These are phyloP conservation scores for Mucor indicus DNA, from an alignment of 371 early-diverging fungal species.

Conservation along the genomic window DNA sequence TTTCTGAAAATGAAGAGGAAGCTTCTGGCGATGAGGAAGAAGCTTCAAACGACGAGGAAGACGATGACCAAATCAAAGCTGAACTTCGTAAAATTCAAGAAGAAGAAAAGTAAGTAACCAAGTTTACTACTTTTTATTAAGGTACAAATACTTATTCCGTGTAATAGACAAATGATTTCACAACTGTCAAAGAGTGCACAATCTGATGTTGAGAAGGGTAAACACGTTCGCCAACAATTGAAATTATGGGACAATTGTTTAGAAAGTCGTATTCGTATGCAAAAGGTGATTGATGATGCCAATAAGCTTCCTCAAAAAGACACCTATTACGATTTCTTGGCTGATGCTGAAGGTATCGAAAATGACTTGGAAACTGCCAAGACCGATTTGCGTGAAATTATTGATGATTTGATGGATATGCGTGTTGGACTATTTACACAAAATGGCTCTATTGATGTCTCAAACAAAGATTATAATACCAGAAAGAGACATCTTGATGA, in stretches of 20 bases:
- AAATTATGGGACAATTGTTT: slow-evolving; percentile 83
- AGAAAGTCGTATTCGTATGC: slow-evolving; percentile 88
- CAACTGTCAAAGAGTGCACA: slow-evolving; percentile 69
- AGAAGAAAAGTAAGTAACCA: slow-evolving; percentile 68
- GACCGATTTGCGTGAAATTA: slow-evolving; percentile 34
- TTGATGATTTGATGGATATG: slow-evolving; percentile 47
- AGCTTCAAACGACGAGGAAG: slow-evolving; percentile 5
- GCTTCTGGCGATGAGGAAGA: slow-evolving; percentile 32
- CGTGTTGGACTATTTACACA: slow-evolving; percentile 31
- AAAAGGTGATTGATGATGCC: slow-evolving; percentile 70
- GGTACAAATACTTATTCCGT: neutral
- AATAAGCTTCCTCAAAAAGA: slow-evolving; percentile 80
- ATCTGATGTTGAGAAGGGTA: slow-evolving; percentile 85
- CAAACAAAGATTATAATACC: slow-evolving; percentile 18
- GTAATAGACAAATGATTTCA: slow-evolving; percentile 53
- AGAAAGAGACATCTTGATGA: slow-evolving; percentile 50
- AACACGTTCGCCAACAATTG: slow-evolving; percentile 80
- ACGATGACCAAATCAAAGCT: slow-evolving; percentile 44
- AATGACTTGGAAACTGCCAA: slow-evolving; percentile 28
- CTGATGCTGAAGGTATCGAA: slow-evolving; percentile 29
- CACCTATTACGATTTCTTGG: slow-evolving; percentile 26
- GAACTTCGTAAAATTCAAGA: slow-evolving; percentile 75
- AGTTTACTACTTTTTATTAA: slow-evolving; percentile 17
- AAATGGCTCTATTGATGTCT: slow-evolving; percentile 33
- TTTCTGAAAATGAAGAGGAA: slow-evolving; percentile 26